Evolutionary conservation across 140 eudicot species (phyloP).

Genomic region (Anethum foeniculum): DNA sequence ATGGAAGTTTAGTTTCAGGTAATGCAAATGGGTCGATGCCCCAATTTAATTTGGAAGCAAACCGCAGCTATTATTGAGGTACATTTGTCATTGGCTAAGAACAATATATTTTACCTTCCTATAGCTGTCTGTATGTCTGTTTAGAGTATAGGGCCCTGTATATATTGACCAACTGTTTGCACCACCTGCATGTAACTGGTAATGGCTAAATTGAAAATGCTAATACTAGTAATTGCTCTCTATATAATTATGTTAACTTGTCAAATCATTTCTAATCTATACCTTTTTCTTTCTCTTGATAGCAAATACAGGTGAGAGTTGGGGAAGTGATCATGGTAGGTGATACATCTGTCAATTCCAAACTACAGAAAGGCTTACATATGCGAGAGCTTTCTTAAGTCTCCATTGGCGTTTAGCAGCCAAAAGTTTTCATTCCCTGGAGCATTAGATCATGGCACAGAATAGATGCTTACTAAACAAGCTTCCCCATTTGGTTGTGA

Average conservation of each 20-base stretch:
- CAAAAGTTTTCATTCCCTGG: neutral
- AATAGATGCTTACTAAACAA: neutral
- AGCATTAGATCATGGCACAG: neutral
- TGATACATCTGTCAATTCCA: conserved; percentile 17
- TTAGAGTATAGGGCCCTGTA: neutral
- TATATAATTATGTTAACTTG: neutral
- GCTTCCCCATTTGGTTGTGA: neutral
- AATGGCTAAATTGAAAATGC: neutral
- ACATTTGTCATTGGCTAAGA: neutral
- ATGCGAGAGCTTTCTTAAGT: neutral
- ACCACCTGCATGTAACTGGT: neutral
- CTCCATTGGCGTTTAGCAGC: neutral
- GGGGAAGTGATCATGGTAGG: neutral
- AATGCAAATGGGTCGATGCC: conserved; percentile 17
- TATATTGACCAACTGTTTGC: neutral
- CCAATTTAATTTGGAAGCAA: conserved; percentile 19
- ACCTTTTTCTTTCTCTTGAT: neutral
- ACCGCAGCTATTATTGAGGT: conserved; percentile 22
- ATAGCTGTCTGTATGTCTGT: neutral
- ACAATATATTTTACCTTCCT: neutral
- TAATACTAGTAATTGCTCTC: neutral
- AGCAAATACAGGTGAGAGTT: conserved; percentile 8
- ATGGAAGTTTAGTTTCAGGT: conserved; percentile 36
- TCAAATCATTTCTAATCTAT: conserved; percentile 5
- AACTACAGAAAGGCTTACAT: conserved; percentile 1